These are phyloP conservation scores for Coprinopsis cinerea DNA, from an alignment of 768 basidiomycete species.

Conservation along the genomic window DNA sequence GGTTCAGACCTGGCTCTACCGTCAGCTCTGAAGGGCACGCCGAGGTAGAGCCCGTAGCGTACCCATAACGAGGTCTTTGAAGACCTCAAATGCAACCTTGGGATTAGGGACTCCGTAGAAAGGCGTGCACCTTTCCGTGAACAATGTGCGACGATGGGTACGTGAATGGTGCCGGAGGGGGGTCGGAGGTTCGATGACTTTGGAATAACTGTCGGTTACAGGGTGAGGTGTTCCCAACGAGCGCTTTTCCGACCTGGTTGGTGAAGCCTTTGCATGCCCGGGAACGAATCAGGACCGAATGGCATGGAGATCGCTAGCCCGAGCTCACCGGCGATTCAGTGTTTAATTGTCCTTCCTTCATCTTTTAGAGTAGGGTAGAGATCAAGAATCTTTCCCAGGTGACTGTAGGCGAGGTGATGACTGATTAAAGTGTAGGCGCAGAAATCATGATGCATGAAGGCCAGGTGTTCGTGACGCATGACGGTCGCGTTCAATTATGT, in stretches of 20 bases:
- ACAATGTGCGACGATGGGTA: not conserved
- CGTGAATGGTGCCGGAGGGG: not conserved
- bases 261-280: not conserved
- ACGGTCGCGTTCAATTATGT: too few species aligned
- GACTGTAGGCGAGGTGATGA: too few species aligned
- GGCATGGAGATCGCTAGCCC: not conserved
- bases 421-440: too few species aligned
- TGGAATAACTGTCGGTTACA: not conserved
- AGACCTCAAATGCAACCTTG: not conserved
- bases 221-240: not conserved
- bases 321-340: too few species aligned
- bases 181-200: not conserved
- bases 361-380: too few species aligned
- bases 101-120: not conserved
- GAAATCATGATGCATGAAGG: too few species aligned
- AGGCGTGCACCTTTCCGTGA: not conserved
- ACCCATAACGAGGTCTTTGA: not conserved
- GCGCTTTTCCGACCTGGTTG: not conserved
- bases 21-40: too few species aligned
- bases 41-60: not conserved
- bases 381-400: too few species aligned
- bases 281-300: too few species aligned
- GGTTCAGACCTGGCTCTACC: not conserved
- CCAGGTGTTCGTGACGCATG: too few species aligned
- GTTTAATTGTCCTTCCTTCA: too few species aligned